Conservation (phyloP, 1,139 yeast genomes). For the Candida neerlandica region DNA sequence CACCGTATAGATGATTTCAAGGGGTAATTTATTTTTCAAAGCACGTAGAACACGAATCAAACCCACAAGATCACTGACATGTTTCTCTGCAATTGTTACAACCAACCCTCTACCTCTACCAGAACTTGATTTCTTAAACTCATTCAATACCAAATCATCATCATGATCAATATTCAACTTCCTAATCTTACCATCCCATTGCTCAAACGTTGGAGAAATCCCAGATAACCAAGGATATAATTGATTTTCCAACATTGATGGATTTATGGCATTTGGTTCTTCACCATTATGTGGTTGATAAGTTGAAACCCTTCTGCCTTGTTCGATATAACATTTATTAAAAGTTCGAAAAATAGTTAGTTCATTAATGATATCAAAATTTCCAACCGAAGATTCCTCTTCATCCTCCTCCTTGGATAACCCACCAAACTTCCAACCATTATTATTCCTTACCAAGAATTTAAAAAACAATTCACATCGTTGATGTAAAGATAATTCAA, state of each 20-base stretch:
- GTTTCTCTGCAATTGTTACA: conserved; percentile 34
- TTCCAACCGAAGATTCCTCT: neutral
- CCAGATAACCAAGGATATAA: conserved; percentile 14
- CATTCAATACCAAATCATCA: conserved; percentile 17
- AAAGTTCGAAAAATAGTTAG: conserved; percentile 47
- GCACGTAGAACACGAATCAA: conserved; percentile 34
- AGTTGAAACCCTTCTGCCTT: conserved; percentile 18
- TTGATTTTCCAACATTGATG: neutral
- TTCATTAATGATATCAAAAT: conserved; percentile 26
- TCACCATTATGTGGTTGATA: conserved; percentile 10
- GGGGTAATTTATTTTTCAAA: conserved; percentile 36
- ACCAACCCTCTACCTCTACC: conserved; percentile 41
- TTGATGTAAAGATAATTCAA: conserved; percentile 19
- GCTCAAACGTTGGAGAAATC: conserved; percentile 43
- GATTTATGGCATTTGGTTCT: conserved; percentile 3
- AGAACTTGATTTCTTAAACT: conserved; percentile 14
- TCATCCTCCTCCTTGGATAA: conserved; percentile 32
- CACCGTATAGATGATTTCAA: conserved; percentile 32
- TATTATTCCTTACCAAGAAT: conserved; percentile 25
- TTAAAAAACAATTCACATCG: conserved; percentile 37
- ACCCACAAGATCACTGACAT: conserved; percentile 29
- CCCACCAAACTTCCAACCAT: conserved; percentile 26
- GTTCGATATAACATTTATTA: conserved; percentile 42
- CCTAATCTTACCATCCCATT: conserved; percentile 47
- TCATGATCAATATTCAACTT: conserved; percentile 41